These are phyloP conservation scores for Primulina huaijiensis DNA, from an alignment of 257 asterid species.

Conservation along the genomic window DNA sequence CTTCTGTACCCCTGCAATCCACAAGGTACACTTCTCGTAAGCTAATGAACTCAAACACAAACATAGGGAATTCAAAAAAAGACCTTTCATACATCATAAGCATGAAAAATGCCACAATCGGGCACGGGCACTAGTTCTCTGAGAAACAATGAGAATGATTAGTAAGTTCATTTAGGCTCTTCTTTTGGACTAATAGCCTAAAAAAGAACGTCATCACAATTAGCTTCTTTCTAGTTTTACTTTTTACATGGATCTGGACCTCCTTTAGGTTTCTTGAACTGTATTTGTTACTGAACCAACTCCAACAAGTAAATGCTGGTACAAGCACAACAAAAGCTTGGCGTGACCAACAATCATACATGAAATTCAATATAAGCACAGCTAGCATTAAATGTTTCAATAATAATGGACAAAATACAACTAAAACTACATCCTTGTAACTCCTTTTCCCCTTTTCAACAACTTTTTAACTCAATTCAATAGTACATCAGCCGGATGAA, in stretches of 20 bases:
- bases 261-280: background rate
- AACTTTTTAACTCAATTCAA: background rate
- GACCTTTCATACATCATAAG: background rate
- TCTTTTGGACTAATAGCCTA: background rate
- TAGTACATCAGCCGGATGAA: constrained; percentile 11
- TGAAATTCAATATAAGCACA: constrained; percentile 21
- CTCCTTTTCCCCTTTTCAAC: background rate
- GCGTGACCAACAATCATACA: background rate
- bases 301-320: constrained; percentile 1
- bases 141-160: background rate
- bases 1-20: constrained; percentile 76
- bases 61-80: constrained; percentile 4
- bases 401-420: constrained; percentile 17
- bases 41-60: constrained; percentile 12
- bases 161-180: background rate
- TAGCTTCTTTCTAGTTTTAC: background rate
- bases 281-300: constrained; percentile 19
- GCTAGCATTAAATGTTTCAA: constrained; percentile 4
- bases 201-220: background rate
- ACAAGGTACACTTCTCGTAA: constrained; percentile 18
- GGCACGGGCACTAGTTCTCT: background rate
- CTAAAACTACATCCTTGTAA: constrained; percentile 12
- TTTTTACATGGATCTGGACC: background rate
- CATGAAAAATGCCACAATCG: background rate
- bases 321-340: background rate